Conservation (phyloP, 768 basidiomycete species). For the Collybia mongolica region DNA sequence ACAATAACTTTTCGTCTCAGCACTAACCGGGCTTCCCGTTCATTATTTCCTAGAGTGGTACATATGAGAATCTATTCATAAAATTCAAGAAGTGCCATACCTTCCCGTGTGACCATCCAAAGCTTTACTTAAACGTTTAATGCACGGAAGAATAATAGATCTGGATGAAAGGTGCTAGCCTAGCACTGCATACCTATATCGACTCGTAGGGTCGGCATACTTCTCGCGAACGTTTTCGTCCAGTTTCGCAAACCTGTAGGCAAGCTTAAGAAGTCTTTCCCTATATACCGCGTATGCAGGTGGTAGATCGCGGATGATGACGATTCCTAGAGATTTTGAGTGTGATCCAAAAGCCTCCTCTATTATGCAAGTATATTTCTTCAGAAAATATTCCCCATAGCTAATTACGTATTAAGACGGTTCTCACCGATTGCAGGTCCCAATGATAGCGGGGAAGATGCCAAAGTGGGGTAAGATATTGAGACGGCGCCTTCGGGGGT, state of each 20-base stretch:
- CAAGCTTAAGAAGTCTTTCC: conserved; percentile 69
- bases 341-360: conserved; percentile 84
- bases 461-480: conserved; percentile 61
- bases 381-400: neutral
- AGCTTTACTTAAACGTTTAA: conserved; percentile 40
- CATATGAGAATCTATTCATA: neutral
- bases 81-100: conserved; percentile 27
- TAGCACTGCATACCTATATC: conserved; percentile 62
- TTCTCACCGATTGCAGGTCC: conserved; percentile 58
- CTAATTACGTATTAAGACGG: too few species aligned
- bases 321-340: conserved; percentile 73
- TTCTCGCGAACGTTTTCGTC: conserved; percentile 67
- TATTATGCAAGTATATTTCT: conserved; percentile 19
- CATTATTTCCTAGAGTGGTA: conserved; percentile 76
- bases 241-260: conserved; percentile 74
- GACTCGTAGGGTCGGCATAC: conserved; percentile 69
- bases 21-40: conserved; percentile 79
- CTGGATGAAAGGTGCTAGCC: neutral
- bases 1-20: neutral
- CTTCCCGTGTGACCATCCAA: conserved; percentile 99
- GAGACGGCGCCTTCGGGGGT: conserved; percentile 53
- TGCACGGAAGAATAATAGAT: neutral
- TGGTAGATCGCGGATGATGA: conserved; percentile 83
- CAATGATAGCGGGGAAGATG: conserved; percentile 52
- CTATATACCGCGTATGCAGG: conserved; percentile 58